These are phyloP conservation scores for Entophlyctis luteolus DNA, from an alignment of 192 early-diverging fungal species.

Conservation along the genomic window DNA sequence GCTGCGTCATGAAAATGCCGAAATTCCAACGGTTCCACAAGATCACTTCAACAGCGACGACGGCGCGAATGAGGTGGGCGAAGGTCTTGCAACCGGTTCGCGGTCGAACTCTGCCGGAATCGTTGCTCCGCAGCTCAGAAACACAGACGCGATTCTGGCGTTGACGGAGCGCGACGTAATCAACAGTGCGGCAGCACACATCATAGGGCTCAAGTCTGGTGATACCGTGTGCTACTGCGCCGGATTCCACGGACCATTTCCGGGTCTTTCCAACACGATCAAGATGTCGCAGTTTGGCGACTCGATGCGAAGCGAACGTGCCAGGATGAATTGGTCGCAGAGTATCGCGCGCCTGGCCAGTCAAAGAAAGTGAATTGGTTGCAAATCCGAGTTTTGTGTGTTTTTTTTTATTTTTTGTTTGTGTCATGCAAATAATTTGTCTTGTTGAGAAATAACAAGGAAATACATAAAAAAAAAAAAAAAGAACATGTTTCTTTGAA, in stretches of 20 bases:
- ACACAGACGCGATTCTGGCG: conserved; percentile 50
- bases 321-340: conserved; percentile 7
- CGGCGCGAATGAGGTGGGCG: not conserved
- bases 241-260: conserved; percentile 40
- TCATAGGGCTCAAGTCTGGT: conserved; percentile 27
- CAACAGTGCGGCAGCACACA: not conserved
- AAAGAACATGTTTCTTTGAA: too few species aligned
- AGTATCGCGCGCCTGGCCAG: not conserved
- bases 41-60: not conserved
- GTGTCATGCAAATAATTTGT: too few species aligned
- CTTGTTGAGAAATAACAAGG: too few species aligned
- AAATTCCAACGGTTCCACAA: conserved; percentile 4
- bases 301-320: conserved; percentile 14
- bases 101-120: not conserved
- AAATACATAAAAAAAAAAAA: too few species aligned
- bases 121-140: not conserved
- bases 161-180: conserved; percentile 45
- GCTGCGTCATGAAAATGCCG: not conserved
- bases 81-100: not conserved
- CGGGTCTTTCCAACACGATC: conserved; percentile 46
- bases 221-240: conserved; percentile 49
- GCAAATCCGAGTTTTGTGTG: too few species aligned
- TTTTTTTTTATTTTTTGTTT: too few species aligned
- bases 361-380: too few species aligned
- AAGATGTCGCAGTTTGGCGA: conserved; percentile 44